Evolutionary conservation across 345 rosid genomes (phyloP), one percentile per base, ranked within the genome.

Genomic region (Camelina sativa): DNA sequence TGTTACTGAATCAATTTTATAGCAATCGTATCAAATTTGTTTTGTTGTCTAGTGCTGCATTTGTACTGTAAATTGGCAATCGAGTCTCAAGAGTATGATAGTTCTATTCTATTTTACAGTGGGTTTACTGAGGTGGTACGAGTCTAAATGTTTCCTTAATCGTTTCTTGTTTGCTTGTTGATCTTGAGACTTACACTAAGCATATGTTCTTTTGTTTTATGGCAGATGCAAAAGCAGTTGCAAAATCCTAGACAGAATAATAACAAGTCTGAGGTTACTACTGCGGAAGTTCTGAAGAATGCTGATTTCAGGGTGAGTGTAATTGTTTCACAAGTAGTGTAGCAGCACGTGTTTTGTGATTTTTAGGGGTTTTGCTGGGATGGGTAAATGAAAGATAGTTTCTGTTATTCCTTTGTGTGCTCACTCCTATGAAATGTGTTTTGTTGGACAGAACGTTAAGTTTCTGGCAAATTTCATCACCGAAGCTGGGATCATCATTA

Each of bases 401-500:
- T 7, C 37, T n/a, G 19, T 54, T 48, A 1, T 28, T 38, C 17
- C 17, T 57, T 58, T 57, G 10, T 15, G 28, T 52, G 28, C 50
- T 68, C 71, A 73, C 44, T 20, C 22, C 3, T 58, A 23, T 65
- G 63, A 35, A 11, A 13, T 56, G 1, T 71, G 65, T 65, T 71
- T 69, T 56, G 67, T 34, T 64, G 44, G 72, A 87, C 92, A 93
- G 97, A 93, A 93, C 78, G 91, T 93, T 62, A 81, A 80, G 73
- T 93, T 93, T 60, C 91, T 93, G 46, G 87, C 94, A n/a, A 85
- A 91, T 58, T 93, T 93, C 73, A 75, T 93, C 30, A 91, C 98
- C 0, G 91, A 86, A 43, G 96, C 91, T 69, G 97, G 98, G 71
- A 91, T 91, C 75, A 82, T 93, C 16, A 79, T 86, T 75, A 87